These are phyloP conservation scores for Podospora sp. DNA, from an alignment of 495 filamentous ascomycete genomes.

Conservation along the genomic window DNA sequence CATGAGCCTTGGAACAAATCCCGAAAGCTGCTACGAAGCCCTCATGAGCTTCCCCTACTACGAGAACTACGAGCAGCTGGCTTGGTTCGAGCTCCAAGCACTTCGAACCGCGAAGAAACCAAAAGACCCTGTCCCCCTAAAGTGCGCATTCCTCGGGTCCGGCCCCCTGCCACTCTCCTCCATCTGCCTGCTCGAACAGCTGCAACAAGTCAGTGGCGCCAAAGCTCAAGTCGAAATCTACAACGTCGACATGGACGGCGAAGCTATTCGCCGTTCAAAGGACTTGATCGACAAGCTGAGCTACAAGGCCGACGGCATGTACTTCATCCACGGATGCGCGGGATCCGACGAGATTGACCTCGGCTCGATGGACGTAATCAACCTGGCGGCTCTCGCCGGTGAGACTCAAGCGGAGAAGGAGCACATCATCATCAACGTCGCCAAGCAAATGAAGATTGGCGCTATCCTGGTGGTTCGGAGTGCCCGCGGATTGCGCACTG, in stretches of 20 bases:
- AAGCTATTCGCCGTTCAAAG: slow-evolving; percentile 28
- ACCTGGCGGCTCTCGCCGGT: slow-evolving; percentile 37
- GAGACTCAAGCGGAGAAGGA: slow-evolving; percentile 34
- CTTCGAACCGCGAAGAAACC: slow-evolving; percentile 28
- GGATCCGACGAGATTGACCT: slow-evolving; percentile 22
- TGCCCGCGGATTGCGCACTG: slow-evolving; percentile 31
- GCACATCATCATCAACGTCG: slow-evolving; percentile 29
- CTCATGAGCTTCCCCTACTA: slow-evolving; percentile 36
- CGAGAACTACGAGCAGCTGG: slow-evolving; percentile 37
- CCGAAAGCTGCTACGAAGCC: slow-evolving; percentile 20
- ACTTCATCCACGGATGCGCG: slow-evolving; percentile 25
- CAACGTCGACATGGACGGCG: slow-evolving; percentile 30
- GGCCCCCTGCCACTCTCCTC: slow-evolving; percentile 37
- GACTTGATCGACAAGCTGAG: slow-evolving; percentile 26
- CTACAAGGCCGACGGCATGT: slow-evolving; percentile 28
- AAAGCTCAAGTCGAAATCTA: slow-evolving; percentile 17
- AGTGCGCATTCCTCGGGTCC: slow-evolving; percentile 37
- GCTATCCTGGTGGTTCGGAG: slow-evolving; percentile 34
- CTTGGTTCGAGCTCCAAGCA: slow-evolving; percentile 33
- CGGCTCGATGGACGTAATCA: slow-evolving; percentile 29
- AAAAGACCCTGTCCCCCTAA: slow-evolving; percentile 12
- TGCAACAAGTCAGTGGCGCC: slow-evolving; percentile 18
- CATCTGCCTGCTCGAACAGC: slow-evolving; percentile 28
- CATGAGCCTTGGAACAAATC: background rate
- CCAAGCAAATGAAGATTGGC: slow-evolving; percentile 27